Conservation (phyloP, 345 rosid species). For the Schrenkiella parvula region DNA sequence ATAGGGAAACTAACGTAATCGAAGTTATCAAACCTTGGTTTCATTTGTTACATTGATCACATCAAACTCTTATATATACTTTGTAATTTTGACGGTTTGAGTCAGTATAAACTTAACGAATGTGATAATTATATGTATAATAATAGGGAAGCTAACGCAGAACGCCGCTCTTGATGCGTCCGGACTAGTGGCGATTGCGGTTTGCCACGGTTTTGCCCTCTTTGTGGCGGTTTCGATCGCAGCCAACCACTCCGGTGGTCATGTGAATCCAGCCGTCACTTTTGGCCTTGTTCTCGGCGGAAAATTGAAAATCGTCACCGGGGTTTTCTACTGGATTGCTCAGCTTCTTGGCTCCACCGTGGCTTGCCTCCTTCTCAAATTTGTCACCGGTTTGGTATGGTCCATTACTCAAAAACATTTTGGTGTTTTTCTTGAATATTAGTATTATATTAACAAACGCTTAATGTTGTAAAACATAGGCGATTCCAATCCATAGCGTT, state of each 20-base stretch:
- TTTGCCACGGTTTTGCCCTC: slow-evolving; percentile 79
- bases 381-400: slow-evolving; percentile 76
- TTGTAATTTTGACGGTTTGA: not conserved
- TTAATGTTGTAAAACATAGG: slow-evolving; percentile 32
- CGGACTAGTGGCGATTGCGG: slow-evolving; percentile 72
- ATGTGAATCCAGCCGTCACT: slow-evolving; percentile 90
- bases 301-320: slow-evolving; percentile 64
- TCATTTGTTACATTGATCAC: not conserved
- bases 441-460: not conserved
- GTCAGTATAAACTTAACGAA: not conserved
- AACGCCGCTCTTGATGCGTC: slow-evolving; percentile 75
- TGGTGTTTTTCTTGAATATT: not conserved
- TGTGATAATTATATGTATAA: not conserved
- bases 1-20: too few species aligned
- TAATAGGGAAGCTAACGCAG: slow-evolving; percentile 58
- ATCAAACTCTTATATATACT: not conserved
- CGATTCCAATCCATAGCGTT: slow-evolving; percentile 62
- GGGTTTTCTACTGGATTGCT: slow-evolving; percentile 80
- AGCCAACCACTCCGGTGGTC: slow-evolving; percentile 90
- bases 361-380: slow-evolving; percentile 69
- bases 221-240: slow-evolving; percentile 77
- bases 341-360: slow-evolving; percentile 80
- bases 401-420: not conserved
- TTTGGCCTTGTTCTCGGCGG: slow-evolving; percentile 86
- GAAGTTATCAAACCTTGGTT: too few species aligned